Evolutionary conservation across 345 rosid species (phyloP), one percentile per base, ranked within the genome.

Genomic region (Acer saccharum): DNA sequence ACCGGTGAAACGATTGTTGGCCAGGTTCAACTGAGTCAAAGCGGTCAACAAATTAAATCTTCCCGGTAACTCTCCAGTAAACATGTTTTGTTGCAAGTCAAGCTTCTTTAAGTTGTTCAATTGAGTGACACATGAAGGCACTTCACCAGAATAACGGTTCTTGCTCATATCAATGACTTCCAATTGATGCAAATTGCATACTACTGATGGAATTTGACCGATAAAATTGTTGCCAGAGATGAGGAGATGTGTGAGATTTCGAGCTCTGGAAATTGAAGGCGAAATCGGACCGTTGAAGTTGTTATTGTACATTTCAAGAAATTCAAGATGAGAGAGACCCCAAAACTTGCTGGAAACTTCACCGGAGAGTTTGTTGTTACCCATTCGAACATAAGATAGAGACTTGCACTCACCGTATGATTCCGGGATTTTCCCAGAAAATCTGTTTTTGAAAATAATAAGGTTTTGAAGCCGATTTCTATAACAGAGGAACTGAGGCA

Each of bases 401-500:
- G 90, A 69, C 17, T 27, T 32, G 82, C 98, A 93, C 18, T 79
- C 81, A 0, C 89, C 91, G 77, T 88, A 87, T 1, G 88, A 80
- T 72, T 85, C 86, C 18, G 92, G 88, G 62, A 93, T 57, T 11
- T 75, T 23, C 0, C 97, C 98, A 10, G 84, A 82, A 39, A 93
- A 84, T 8, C 68, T 83, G 81, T 93, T 93, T 25, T 68, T 61
- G 78, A 93, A 91, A 55, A 14, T 71, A 46, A 93, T 74, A 0
- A 90, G 21, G 18, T 18, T 65, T 6, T 78, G 48, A 70, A 93
- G 93, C 50, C 79, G 82, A 21, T 78, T 87, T 39, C 69, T 54
- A 35, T 82, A 17, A 74, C 98, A 91, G 52, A 93, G 89, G 69
- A 70, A 84, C 64, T 69, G 87, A 6, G 98, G 98, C 50, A 93